Evolutionary conservation across 2,329 filamentous ascomycete species (phyloP).

Genomic region (Paraphoma sp.): DNA sequence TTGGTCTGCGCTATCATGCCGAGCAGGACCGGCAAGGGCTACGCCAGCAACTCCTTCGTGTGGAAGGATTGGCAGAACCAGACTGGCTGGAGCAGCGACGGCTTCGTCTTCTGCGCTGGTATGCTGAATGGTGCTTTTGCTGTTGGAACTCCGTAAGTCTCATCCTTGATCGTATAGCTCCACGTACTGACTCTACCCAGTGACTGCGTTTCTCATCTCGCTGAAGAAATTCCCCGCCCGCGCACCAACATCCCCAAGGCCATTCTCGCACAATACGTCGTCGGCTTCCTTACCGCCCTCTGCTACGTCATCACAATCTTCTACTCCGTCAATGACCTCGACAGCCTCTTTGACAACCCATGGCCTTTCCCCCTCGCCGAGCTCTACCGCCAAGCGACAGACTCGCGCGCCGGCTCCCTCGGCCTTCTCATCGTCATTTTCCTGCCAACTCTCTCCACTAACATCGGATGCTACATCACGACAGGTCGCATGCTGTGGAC

Average conservation of each 20-base stretch:
- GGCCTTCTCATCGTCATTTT: slow-evolving; percentile 61
- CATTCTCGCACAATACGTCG: slow-evolving; percentile 47
- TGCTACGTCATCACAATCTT: slow-evolving; percentile 52
- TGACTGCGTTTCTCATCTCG: slow-evolving; percentile 70
- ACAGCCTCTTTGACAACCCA: slow-evolving; percentile 59
- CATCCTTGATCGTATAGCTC: neutral
- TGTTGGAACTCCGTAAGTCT: slow-evolving; percentile 63
- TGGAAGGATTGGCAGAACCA: slow-evolving; percentile 56
- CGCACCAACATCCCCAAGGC: slow-evolving; percentile 50
- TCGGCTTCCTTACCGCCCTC: slow-evolving; percentile 46
- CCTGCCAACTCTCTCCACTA: slow-evolving; percentile 59
- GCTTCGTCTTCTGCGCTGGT: slow-evolving; percentile 69
- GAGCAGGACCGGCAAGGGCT: slow-evolving; percentile 49
- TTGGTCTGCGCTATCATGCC: slow-evolving; percentile 65
- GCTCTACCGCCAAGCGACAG: slow-evolving; percentile 64
- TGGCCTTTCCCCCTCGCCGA: slow-evolving; percentile 68
- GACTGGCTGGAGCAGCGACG: slow-evolving; percentile 57
- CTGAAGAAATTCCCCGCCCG: slow-evolving; percentile 57
- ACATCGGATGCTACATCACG: slow-evolving; percentile 66
- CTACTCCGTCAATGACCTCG: slow-evolving; percentile 65
- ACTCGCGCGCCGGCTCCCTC: slow-evolving; percentile 48
- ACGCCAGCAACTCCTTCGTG: slow-evolving; percentile 51
- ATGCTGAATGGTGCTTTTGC: slow-evolving; percentile 74
- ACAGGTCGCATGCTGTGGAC: slow-evolving; percentile 69
- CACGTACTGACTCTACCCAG: slow-evolving; percentile 12